A percentile compares a stretch with the other conserved stretches of the same genome.
phyloP scores from a whole-genome alignment of 768 basidiomycete species.

The Pisolithus tinctorius region DNA sequence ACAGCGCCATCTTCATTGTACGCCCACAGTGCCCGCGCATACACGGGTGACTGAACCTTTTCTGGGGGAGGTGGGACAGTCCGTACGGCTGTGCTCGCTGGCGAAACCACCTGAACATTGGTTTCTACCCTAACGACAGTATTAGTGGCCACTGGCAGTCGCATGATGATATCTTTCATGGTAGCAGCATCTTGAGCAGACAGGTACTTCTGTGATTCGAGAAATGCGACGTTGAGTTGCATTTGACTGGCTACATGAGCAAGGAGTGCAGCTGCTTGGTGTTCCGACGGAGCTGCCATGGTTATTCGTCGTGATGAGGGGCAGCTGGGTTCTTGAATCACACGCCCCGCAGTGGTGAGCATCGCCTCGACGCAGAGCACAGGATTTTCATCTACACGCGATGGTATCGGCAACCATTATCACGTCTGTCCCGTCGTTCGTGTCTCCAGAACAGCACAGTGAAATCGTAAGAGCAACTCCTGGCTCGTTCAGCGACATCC shows the following conservation, averaged over 20 bases:
- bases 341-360: background rate
- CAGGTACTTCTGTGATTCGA: conserved; percentile 49
- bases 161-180: conserved; percentile 39
- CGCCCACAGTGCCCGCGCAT: conserved; percentile 56
- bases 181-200: conserved; percentile 38
- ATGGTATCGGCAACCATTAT: conserved; percentile 28
- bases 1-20: conserved; percentile 59
- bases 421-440: conserved; percentile 34
- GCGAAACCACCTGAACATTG: conserved; percentile 5
- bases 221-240: conserved; percentile 50
- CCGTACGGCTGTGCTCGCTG: conserved; percentile 5
- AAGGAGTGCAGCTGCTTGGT: conserved; percentile 39
- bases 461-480: conserved; percentile 74
- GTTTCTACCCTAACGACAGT: conserved; percentile 8
- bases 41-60: conserved; percentile 8
- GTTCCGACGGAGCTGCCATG: conserved; percentile 21
- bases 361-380: background rate
- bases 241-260: conserved; percentile 54
- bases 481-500: conserved; percentile 76
- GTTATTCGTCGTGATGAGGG: background rate
- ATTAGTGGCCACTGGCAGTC: conserved; percentile 30
- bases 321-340: background rate
- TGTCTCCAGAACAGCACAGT: conserved; percentile 63
- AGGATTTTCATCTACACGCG: background rate
- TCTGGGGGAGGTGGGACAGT: conserved; percentile 13